phyloP scores from a whole-genome alignment of 441 rosid species.

The Codiaeum variegatum region DNA sequence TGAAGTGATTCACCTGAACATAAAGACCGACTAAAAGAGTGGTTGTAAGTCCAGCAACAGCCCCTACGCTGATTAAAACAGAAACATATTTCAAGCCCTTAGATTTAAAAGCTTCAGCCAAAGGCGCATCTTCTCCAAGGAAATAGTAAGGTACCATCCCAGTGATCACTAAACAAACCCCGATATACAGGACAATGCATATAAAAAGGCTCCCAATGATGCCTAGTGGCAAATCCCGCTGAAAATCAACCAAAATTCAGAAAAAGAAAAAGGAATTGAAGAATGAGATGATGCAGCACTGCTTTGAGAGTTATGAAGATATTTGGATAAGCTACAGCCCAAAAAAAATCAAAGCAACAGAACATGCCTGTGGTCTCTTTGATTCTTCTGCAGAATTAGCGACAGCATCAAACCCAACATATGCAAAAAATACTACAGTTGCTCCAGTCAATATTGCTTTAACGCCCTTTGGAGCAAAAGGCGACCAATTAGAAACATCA shows the following conservation, averaged over 20 bases:
- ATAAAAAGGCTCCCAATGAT: conserved; percentile 87
- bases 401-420: conserved; percentile 97
- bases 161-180: conserved; percentile 84
- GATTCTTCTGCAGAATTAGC: conserved; percentile 98
- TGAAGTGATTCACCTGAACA: conserved; percentile 43
- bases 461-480: conserved; percentile 84
- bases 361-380: conserved; percentile 72
- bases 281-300: conserved; percentile 1
- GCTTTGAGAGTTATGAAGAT: not conserved
- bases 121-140: conserved; percentile 88
- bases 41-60: conserved; percentile 96
- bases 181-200: conserved; percentile 67
- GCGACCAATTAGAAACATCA: conserved; percentile 86
- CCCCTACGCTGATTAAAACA: conserved; percentile 78
- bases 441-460: conserved; percentile 83
- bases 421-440: conserved; percentile 92
- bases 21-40: conserved; percentile 55
- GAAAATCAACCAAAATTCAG: conserved; percentile 27
- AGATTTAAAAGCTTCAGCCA: conserved; percentile 75
- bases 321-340: not conserved
- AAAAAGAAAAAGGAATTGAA: conserved; percentile 7
- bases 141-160: conserved; percentile 84
- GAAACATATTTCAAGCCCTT: conserved; percentile 86
- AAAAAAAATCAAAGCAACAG: conserved; percentile 16
- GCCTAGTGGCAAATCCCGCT: conserved; percentile 87